phyloP scores from a whole-genome alignment of 1,139 yeast genomes.

The Protomyces inundatus region DNA sequence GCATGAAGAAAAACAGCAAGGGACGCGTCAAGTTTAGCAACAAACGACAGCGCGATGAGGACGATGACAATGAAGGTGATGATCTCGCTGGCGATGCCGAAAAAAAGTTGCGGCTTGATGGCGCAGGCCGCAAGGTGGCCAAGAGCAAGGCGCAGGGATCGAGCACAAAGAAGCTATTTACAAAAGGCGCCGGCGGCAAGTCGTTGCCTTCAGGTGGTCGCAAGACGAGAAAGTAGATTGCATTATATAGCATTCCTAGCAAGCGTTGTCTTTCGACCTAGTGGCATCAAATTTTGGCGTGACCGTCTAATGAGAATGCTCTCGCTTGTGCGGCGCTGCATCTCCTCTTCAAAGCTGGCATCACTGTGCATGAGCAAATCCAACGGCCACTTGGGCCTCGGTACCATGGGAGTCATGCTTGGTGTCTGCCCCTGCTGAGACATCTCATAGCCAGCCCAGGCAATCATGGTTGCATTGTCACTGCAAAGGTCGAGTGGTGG shows the following conservation, averaged over 20 bases:
- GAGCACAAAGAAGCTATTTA: conserved; percentile 11
- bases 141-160: conserved; percentile 1
- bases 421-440: background rate
- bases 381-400: conserved; percentile 23
- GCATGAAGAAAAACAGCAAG: conserved; percentile 22
- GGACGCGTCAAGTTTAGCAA: conserved; percentile 38
- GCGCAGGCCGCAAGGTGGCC: background rate
- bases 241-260: background rate
- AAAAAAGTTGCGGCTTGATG: conserved; percentile 5
- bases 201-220: conserved; percentile 21
- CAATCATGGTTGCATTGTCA: conserved; percentile 95
- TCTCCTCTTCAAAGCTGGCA: background rate
- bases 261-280: background rate
- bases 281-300: background rate
- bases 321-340: background rate
- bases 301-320: background rate
- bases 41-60: conserved; percentile 53
- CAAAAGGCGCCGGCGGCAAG: conserved; percentile 17
- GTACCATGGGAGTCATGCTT: background rate
- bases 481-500: conserved; percentile 76
- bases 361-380: conserved; percentile 12
- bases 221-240: conserved; percentile 15
- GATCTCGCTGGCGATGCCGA: conserved; percentile 49
- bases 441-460: conserved; percentile 90
- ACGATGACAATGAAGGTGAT: conserved; percentile 59